Percentiles rank a stretch among this genome's conserved stretches.
Conservation (phyloP, 371 early-diverging fungal species). For the Zopfochytrium polystomum region DNA sequence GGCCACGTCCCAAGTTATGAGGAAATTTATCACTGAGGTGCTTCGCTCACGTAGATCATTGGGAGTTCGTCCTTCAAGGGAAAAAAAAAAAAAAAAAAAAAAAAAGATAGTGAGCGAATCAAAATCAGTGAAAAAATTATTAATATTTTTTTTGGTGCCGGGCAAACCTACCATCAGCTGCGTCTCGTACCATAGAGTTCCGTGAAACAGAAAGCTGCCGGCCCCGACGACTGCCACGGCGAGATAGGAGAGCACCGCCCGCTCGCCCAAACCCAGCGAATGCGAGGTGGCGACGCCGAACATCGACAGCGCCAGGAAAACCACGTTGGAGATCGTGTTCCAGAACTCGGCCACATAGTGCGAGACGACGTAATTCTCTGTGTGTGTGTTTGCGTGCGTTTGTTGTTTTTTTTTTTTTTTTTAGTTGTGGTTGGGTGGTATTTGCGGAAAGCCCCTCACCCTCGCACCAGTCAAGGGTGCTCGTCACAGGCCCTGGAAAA, state of each 20-base stretch:
- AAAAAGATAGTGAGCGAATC: background rate
- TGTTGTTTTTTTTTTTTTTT: slow-evolving; percentile 6
- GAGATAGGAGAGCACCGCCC: slow-evolving; percentile 2
- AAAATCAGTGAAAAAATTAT: background rate
- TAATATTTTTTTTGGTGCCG: slow-evolving; percentile 38
- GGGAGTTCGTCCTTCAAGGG: slow-evolving; percentile 43
- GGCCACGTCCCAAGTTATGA: no score
- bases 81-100: background rate
- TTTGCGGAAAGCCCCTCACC: background rate
- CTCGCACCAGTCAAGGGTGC: slow-evolving; percentile 47
- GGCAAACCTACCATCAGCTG: slow-evolving; percentile 67
- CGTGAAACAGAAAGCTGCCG: slow-evolving; percentile 72
- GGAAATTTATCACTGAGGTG: no score
- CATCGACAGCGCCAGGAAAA: slow-evolving; percentile 50
- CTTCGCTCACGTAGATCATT: no score
- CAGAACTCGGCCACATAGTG: slow-evolving; percentile 70
- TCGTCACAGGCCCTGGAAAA: no score
- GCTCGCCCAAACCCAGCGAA: background rate
- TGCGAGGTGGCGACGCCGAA: slow-evolving; percentile 36
- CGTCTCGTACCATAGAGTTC: slow-evolving; percentile 69
- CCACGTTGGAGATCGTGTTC: slow-evolving; percentile 67
- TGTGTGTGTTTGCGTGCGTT: background rate
- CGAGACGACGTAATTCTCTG: slow-evolving; percentile 55
- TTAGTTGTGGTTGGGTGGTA: slow-evolving; percentile 17
- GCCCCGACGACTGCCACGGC: slow-evolving; percentile 50